phyloP scores from a whole-genome alignment of 495 filamentous ascomycete species.

The Penicillium crystallinum region DNA sequence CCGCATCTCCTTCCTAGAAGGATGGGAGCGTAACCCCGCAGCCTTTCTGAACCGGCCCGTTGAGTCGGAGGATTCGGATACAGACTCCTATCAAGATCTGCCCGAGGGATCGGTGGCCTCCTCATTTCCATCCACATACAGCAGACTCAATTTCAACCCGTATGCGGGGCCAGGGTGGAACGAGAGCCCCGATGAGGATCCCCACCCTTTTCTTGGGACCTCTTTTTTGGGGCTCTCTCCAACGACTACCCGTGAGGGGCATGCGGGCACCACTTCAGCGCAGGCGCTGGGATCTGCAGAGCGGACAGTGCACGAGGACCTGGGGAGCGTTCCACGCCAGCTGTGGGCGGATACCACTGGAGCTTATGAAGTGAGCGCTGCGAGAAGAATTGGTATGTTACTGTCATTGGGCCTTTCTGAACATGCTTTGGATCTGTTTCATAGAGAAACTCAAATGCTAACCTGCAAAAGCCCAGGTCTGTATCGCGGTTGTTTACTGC shows the following conservation, averaged over 20 bases:
- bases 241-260: constrained; percentile 19
- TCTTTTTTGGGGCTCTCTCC: constrained; percentile 17
- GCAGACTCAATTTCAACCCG: constrained; percentile 43
- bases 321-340: constrained; percentile 9
- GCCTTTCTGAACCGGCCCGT: constrained; percentile 24
- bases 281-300: background rate
- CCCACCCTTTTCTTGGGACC: constrained; percentile 19
- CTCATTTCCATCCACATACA: constrained; percentile 40
- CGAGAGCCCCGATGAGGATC: constrained; percentile 26
- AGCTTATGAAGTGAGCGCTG: constrained; percentile 63
- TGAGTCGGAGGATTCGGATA: constrained; percentile 12
- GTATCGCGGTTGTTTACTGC: constrained; percentile 69
- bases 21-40: constrained; percentile 40
- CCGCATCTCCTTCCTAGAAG: constrained; percentile 38
- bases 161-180: constrained; percentile 41
- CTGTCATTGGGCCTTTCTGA: background rate
- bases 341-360: constrained; percentile 45
- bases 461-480: constrained; percentile 31
- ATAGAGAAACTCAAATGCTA: background rate
- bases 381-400: constrained; percentile 58
- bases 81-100: constrained; percentile 28
- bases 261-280: background rate
- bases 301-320: background rate
- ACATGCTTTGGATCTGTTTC: background rate
- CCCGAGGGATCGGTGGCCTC: constrained; percentile 34